These are phyloP conservation scores for Mortierella sp. DNA, from an alignment of 371 early-diverging fungal species.

Conservation along the genomic window DNA sequence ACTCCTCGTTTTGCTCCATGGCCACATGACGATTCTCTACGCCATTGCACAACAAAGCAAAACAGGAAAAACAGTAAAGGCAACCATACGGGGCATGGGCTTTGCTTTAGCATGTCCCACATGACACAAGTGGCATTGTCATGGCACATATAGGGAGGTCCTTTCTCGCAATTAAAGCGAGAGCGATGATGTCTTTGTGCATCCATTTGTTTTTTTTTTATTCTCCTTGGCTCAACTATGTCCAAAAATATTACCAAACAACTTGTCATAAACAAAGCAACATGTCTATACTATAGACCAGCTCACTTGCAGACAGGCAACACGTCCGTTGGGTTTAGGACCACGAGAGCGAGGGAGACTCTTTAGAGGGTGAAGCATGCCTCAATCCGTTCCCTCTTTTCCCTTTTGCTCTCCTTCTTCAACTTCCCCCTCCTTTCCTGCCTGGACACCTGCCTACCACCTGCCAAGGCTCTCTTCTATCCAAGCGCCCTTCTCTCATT, in stretches of 20 bases:
- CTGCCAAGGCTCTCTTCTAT: not conserved
- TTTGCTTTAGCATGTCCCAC: not conserved
- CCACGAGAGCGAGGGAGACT: no score
- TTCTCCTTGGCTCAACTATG: not conserved
- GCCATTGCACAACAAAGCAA: not conserved
- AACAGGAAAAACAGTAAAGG: not conserved
- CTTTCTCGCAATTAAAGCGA: no score
- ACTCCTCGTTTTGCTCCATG: not conserved
- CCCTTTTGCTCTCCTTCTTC: not conserved
- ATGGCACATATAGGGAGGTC: no score
- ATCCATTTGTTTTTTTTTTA: not conserved
- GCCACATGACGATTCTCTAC: not conserved
- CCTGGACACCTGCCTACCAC: not conserved
- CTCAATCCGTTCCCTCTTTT: not conserved
- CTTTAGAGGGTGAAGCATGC: constrained; percentile 2
- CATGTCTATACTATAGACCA: no score
- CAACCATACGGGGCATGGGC: not conserved
- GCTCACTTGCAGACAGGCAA: no score
- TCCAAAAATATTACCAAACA: not conserved
- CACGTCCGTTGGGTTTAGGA: no score
- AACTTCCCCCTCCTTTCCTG: not conserved
- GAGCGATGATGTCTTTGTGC: no score
- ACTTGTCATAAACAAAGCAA: no score
- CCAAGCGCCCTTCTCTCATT: not conserved
- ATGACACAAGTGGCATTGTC: not conserved